These are phyloP conservation scores for Conoideocrella luteorostrata DNA, from an alignment of 2,329 filamentous ascomycete species.

Conservation along the genomic window DNA sequence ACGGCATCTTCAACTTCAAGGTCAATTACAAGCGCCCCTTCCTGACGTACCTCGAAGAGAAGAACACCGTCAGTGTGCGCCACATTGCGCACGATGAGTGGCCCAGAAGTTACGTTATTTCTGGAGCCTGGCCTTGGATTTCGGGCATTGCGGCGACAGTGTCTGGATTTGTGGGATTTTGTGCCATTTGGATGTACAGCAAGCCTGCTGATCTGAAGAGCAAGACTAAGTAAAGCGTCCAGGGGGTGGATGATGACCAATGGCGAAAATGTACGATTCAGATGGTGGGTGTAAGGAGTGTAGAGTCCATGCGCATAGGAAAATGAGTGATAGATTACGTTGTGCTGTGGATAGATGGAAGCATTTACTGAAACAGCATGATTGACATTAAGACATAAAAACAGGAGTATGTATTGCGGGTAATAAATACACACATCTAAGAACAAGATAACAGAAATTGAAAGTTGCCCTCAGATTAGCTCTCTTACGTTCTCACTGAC, in stretches of 20 bases:
- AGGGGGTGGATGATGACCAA: not conserved
- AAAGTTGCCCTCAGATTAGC: conserved; percentile 49
- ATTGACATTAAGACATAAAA: too few species aligned
- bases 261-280: conserved; percentile 5
- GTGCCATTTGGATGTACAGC: conserved; percentile 78
- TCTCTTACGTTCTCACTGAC: conserved; percentile 49
- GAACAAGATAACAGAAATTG: not conserved
- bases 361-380: too few species aligned
- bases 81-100: conserved; percentile 98
- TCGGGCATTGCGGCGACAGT: conserved; percentile 80
- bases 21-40: conserved; percentile 97
- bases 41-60: conserved; percentile 83
- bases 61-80: conserved; percentile 86
- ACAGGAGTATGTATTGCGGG: not conserved
- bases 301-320: not conserved
- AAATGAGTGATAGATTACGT: conserved; percentile 1
- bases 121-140: conserved; percentile 91
- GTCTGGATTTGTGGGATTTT: conserved; percentile 77
- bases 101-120: conserved; percentile 84
- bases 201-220: conserved; percentile 33
- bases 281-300: not conserved
- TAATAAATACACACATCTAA: not conserved
- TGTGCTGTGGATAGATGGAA: too few species aligned
- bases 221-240: conserved; percentile 25
- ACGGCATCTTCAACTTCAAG: conserved; percentile 98